Evolutionary conservation across 2,329 filamentous ascomycete genomes (phyloP), one percentile per base, ranked within the genome.

Genomic region (Cladosporium sp.): DNA sequence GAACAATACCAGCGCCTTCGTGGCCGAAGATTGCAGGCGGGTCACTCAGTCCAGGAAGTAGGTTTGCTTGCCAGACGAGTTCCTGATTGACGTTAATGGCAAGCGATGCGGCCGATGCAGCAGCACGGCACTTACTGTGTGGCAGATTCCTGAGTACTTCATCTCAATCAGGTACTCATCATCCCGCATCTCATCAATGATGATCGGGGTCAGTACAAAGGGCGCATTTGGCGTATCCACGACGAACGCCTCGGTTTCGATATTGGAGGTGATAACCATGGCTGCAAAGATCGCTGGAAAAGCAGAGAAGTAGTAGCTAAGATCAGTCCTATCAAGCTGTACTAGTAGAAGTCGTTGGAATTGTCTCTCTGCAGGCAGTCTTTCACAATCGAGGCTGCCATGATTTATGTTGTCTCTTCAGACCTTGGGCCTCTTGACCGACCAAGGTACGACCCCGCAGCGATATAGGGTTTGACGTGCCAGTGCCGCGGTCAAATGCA

Each of bases 141-240:
- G 70, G 66, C 70, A 71, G 32, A 71, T 70, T 18, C 69, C 70
- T 7, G 67, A 66, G 36, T 68, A 69, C 43, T 69, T 63, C 63
- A 71, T 70, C 18, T 69, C 66, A 30, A 71, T 53, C 1, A 71
- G 65, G 18, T 68, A 46, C 58, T 71, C 70, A 21, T 67, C 57
- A 48, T 62, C 58, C 46, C 67, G 68, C 51, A 69, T 56, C 11
- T 63, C 62, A 23, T 67, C 67, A 34, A 71, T 64, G 10, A 63
- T 54, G 26, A 71, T 49, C 16, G 51, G 46, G 21, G 69, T 69
- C 30, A 71, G 64, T 48, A 67, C 69, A 63, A 71, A 71, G n/a
- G 64, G 70, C 84, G 61, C 93, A 83, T 2, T 86, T n/a, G 56
- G 34, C 23, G 16, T 23, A 14, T 58, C 56, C 16, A 58, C 56